These are phyloP conservation scores for Rhodotorula sp. DNA, from an alignment of 1,284 basidiomycete genomes.

Conservation along the genomic window DNA sequence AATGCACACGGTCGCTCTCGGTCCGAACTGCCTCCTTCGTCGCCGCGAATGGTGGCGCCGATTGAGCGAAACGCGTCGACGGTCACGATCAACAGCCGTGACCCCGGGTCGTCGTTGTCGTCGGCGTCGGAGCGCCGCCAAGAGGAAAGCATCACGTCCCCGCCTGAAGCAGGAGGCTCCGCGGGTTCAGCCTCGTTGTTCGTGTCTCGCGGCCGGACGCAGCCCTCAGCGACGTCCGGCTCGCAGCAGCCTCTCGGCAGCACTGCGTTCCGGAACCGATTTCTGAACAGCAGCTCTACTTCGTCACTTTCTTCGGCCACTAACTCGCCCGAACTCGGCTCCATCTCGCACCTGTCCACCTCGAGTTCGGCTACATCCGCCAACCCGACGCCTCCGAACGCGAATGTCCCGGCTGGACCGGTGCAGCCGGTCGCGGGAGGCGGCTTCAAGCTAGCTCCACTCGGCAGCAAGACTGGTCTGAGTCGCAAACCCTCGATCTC, in stretches of 20 bases:
- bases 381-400: not conserved
- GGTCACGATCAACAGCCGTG: slow-evolving; percentile 25
- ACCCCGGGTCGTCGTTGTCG: not conserved
- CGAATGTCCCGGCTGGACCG: not conserved
- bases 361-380: not conserved
- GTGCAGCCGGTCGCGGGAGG: not conserved
- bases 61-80: slow-evolving; percentile 23
- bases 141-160: not conserved
- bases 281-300: slow-evolving; percentile 22
- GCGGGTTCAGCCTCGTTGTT: not conserved
- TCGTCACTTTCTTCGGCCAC: not conserved
- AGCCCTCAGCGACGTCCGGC: not conserved
- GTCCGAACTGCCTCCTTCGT: slow-evolving; percentile 35
- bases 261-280: slow-evolving; percentile 34
- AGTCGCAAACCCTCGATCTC: slow-evolving; percentile 22
- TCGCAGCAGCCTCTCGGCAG: slow-evolving; percentile 20
- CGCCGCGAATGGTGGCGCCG: slow-evolving; percentile 28
- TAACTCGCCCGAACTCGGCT: slow-evolving; percentile 25
- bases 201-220: not conserved
- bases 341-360: not conserved
- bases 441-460: slow-evolving; percentile 19
- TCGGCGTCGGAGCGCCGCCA: not conserved
- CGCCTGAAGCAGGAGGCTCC: not conserved
- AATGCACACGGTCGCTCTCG: slow-evolving; percentile 31
- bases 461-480: slow-evolving; percentile 8